Conservation (phyloP, 805 yeast species). For the Groenewaldozyma salmanticensis region DNA sequence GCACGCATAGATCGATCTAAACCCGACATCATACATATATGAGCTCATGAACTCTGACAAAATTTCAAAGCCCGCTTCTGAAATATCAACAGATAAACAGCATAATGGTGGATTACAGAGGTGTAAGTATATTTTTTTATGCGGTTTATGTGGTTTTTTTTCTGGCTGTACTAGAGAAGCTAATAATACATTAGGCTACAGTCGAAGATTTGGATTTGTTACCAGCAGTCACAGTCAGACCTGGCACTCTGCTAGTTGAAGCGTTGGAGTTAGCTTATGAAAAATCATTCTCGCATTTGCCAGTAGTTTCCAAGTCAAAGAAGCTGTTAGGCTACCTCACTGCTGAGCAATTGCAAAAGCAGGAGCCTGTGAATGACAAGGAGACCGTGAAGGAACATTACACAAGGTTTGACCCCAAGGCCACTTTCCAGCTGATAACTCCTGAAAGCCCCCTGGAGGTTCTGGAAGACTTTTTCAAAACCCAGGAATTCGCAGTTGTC, state of each 20-base stretch:
- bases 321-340: slow-evolving; percentile 43
- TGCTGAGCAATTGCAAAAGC: slow-evolving; percentile 29
- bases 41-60: too few relatives aligned
- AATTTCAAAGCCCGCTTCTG: too few relatives aligned
- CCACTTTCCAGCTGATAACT: slow-evolving; percentile 37
- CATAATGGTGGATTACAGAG: slow-evolving; percentile 18
- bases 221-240: slow-evolving; percentile 47
- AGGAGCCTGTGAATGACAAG: slow-evolving; percentile 22
- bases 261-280: slow-evolving; percentile 50
- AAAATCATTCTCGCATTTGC: slow-evolving; percentile 43
- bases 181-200: slow-evolving; percentile 30
- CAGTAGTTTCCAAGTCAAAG: slow-evolving; percentile 40
- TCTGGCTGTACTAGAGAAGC: background rate
- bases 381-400: slow-evolving; percentile 15
- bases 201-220: slow-evolving; percentile 50
- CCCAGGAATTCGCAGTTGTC: slow-evolving; percentile 46
- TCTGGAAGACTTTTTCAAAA: slow-evolving; percentile 41
- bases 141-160: too few relatives aligned
- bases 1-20: too few relatives aligned
- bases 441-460: slow-evolving; percentile 47
- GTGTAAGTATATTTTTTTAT: too few relatives aligned
- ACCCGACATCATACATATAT: too few relatives aligned
- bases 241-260: slow-evolving; percentile 36
- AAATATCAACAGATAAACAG: too few relatives aligned
- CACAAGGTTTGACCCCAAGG: slow-evolving; percentile 20